Evolutionary conservation across 2,329 filamentous ascomycete species (phyloP).

Genomic region (Cyphellophora attinorum): DNA sequence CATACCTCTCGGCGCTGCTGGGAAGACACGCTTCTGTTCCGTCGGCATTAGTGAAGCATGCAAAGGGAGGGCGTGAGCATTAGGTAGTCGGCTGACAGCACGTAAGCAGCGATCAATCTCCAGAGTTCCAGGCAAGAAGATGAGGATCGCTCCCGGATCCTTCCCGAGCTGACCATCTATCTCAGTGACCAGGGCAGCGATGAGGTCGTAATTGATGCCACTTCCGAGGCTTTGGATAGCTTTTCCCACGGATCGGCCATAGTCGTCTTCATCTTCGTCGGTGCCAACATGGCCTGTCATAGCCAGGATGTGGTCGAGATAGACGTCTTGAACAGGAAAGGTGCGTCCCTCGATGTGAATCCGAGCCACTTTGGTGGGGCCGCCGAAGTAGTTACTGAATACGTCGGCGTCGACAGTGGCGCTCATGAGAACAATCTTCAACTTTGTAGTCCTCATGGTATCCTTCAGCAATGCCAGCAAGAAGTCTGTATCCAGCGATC

Average conservation of each 20-base stretch:
- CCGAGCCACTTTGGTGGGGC: conserved; percentile 60
- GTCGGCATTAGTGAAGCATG: conserved; percentile 84
- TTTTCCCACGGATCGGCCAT: conserved; percentile 43
- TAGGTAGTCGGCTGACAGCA: conserved; percentile 53
- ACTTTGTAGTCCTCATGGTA: conserved; percentile 64
- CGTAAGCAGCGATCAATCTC: conserved; percentile 80
- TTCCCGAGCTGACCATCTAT: conserved; percentile 70
- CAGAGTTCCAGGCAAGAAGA: conserved; percentile 84
- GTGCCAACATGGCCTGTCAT: conserved; percentile 50
- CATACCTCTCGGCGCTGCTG: conserved; percentile 63
- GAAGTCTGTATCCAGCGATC: conserved; percentile 91
- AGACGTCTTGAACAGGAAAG: conserved; percentile 80
- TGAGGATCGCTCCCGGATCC: conserved; percentile 78
- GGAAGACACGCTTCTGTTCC: conserved; percentile 83
- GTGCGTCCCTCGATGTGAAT: conserved; percentile 85
- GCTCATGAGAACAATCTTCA: conserved; percentile 92
- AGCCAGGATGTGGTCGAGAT: conserved; percentile 76
- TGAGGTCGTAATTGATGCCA: conserved; percentile 84
- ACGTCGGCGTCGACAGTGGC: conserved; percentile 83
- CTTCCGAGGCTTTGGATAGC: conserved; percentile 64
- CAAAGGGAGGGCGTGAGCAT: conserved; percentile 71
- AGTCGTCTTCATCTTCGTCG: conserved; percentile 30
- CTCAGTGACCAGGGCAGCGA: conserved; percentile 66
- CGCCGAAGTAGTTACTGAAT: conserved; percentile 75
- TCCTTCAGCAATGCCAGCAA: conserved; percentile 78